Conservation (phyloP, 768 basidiomycete species). For the Pleurotus giganteus region DNA sequence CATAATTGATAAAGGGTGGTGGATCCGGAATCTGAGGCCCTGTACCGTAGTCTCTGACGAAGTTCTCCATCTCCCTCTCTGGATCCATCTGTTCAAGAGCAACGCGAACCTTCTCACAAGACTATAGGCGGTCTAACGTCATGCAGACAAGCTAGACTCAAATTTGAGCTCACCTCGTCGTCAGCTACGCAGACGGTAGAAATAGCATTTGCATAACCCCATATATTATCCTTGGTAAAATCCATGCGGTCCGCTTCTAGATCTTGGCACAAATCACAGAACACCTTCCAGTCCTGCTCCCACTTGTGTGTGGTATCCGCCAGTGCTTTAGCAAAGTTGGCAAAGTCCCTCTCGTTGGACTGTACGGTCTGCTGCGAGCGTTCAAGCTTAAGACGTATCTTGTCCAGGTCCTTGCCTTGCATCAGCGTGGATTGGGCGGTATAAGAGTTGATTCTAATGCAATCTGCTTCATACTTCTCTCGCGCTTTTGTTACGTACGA, state of each 20-base stretch:
- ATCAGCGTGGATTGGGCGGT: conserved; percentile 88
- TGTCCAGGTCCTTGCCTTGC: conserved; percentile 93
- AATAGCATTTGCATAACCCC: conserved; percentile 95
- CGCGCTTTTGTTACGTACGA: conserved; percentile 83
- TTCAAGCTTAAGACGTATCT: conserved; percentile 83
- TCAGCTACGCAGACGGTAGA: conserved; percentile 94
- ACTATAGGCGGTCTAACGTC: conserved; percentile 41
- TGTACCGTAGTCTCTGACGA: conserved; percentile 87
- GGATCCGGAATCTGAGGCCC: conserved; percentile 87
- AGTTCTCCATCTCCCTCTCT: conserved; percentile 83
- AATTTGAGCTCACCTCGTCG: conserved; percentile 70
- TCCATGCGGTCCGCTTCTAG: conserved; percentile 93
- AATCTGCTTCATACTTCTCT: conserved; percentile 92
- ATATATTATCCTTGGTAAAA: conserved; percentile 92
- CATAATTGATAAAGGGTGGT: conserved; percentile 38
- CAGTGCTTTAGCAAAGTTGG: conserved; percentile 78
- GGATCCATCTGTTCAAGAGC: conserved; percentile 88
- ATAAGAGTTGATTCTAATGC: conserved; percentile 89
- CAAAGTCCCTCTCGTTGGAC: conserved; percentile 88
- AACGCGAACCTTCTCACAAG: conserved; percentile 86
- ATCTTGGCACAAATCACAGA: conserved; percentile 95
- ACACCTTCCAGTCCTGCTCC: conserved; percentile 92
- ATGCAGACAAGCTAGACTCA: conserved; percentile 1
- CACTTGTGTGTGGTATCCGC: conserved; percentile 80
- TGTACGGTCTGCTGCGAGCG: conserved; percentile 89